Conservation (phyloP, 1,284 basidiomycete genomes). For the Ganoderma multipileum region DNA sequence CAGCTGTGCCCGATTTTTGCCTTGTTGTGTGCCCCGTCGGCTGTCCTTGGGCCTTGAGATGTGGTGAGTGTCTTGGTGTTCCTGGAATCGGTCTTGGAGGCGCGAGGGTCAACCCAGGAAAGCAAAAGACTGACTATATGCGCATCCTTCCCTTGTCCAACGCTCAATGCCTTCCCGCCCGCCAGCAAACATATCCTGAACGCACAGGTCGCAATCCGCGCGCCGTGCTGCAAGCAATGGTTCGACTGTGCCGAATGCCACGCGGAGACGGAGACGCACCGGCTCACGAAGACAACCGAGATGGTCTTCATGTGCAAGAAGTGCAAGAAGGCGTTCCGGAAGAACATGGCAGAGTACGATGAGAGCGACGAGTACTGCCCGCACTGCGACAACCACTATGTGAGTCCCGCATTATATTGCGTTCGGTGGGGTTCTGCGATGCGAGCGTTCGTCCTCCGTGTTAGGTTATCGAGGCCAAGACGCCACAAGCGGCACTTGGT, state of each 20-base stretch:
- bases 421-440: not conserved
- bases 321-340: too few species aligned
- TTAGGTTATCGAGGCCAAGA: constrained; percentile 94
- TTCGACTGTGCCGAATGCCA: constrained; percentile 97
- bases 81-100: not conserved
- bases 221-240: constrained; percentile 95
- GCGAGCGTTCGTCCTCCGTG: not conserved
- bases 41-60: not conserved
- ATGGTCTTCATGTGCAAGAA: constrained; percentile 98
- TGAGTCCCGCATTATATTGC: constrained; percentile 54
- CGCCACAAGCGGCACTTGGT: constrained; percentile 83
- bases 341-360: too few species aligned
- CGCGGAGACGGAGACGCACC: constrained; percentile 82
- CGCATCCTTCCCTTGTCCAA: not conserved
- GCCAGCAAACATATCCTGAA: constrained; percentile 91
- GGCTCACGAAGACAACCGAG: constrained; percentile 80
- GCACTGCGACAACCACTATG: constrained; percentile 97
- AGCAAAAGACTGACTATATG: not conserved
- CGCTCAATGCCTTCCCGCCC: not conserved
- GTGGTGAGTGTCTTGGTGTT: constrained; percentile 8
- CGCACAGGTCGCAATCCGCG: constrained; percentile 91
- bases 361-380: too few species aligned
- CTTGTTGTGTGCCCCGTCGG: not conserved
- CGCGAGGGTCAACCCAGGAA: not conserved
- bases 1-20: not conserved